Evolutionary conservation across 2,329 filamentous ascomycete species (phyloP).

Genomic region (Ophiostoma sp.): DNA sequence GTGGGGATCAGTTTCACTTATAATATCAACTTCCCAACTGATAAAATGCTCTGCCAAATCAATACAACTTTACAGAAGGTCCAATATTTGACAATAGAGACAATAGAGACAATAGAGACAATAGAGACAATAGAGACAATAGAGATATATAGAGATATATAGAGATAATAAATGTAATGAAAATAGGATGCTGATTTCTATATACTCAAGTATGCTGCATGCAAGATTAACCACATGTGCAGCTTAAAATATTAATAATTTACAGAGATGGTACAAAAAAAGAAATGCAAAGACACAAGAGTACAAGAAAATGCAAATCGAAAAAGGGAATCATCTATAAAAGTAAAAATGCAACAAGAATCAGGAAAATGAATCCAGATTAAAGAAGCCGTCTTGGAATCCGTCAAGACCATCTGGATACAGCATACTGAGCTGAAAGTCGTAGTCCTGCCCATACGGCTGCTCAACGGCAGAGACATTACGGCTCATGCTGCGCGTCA

Average conservation of each 20-base stretch:
- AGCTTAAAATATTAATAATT: background rate
- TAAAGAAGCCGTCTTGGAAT: background rate
- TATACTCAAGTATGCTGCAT: background rate
- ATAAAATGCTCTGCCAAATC: background rate
- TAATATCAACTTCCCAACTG: too few species aligned
- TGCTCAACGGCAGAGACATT: background rate
- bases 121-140: too few species aligned
- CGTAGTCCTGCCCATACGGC: background rate
- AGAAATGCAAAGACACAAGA: too few species aligned
- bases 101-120: background rate
- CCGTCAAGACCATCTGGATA: background rate
- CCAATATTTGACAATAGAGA: too few species aligned
- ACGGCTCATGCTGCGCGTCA: conserved; percentile 26
- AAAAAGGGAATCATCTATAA: background rate
- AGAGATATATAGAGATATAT: too few species aligned
- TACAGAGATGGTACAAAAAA: too few species aligned
- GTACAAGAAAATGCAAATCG: background rate
- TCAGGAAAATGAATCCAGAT: background rate
- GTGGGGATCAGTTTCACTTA: too few species aligned
- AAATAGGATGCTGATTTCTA: background rate
- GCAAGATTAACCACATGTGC: background rate
- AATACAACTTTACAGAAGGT: background rate
- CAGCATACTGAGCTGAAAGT: background rate
- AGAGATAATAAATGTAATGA: background rate
- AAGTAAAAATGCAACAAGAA: background rate